Percentiles rank a stretch among this genome's conserved stretches.
Conservation (phyloP, 192 early-diverging fungal species). For the Anaeromyces robustus region DNA sequence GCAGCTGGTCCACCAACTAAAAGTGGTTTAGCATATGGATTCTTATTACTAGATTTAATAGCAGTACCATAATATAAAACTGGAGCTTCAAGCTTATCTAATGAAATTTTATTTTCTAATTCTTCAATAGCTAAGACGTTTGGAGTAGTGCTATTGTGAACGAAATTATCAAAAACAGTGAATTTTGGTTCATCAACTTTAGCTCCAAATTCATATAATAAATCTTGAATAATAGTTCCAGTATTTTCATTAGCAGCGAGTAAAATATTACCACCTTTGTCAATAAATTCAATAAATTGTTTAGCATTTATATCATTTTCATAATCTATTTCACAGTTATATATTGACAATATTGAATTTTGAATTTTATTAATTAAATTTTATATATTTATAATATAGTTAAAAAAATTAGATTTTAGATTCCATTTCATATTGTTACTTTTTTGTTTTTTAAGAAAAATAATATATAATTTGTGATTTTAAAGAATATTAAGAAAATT, state of each 20-base stretch:
- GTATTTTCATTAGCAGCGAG: conserved; percentile 48
- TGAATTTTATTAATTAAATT: too few relatives aligned
- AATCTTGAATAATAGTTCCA: conserved; percentile 53
- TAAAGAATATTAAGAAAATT: background rate
- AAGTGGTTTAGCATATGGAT: conserved; percentile 47
- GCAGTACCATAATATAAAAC: conserved; percentile 67
- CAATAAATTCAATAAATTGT: conserved; percentile 66
- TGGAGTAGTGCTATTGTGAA: conserved; percentile 20
- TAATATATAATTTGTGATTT: too few relatives aligned
- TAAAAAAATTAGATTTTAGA: too few relatives aligned
- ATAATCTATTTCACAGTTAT: background rate
- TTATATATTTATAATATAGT: too few relatives aligned
- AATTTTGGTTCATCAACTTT: conserved; percentile 61
- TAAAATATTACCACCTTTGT: conserved; percentile 80
- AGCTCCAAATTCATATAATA: conserved; percentile 79
- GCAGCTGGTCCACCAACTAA: conserved; percentile 37
- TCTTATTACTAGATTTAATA: conserved; percentile 41
- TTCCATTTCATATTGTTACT: too few relatives aligned
- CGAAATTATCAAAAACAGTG: conserved; percentile 57
- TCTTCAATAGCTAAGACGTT: conserved; percentile 20
- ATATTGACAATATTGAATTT: too few relatives aligned
- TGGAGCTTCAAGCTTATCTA: conserved; percentile 16
- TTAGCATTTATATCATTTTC: conserved; percentile 14
- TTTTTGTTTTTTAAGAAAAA: too few relatives aligned
- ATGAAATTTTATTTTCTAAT: background rate